phyloP scores from a whole-genome alignment of 2,329 filamentous ascomycete species.

The Ascochyta viciae-villosae region DNA sequence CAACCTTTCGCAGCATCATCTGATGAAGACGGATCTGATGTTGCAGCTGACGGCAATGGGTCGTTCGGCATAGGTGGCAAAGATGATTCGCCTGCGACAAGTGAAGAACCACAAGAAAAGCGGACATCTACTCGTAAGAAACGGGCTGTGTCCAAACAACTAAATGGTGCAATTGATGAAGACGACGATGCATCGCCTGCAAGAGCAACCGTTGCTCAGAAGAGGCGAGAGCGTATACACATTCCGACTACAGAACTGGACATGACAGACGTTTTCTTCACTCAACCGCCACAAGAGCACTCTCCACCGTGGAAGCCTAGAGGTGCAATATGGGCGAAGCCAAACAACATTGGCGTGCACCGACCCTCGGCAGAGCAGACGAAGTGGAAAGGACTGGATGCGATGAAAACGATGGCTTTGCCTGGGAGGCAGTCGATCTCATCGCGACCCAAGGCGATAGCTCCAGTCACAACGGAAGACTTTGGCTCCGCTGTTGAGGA shows the following conservation, averaged over 20 bases:
- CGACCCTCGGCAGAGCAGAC: slow-evolving; percentile 24
- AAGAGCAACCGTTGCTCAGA: slow-evolving; percentile 36
- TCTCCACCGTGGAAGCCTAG: slow-evolving; percentile 55
- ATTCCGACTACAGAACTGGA: slow-evolving; percentile 50
- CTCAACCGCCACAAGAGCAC: slow-evolving; percentile 52
- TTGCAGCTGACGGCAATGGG: slow-evolving; percentile 15
- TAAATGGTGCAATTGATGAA: slow-evolving; percentile 14
- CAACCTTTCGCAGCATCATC: slow-evolving; percentile 34
- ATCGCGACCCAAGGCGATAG: slow-evolving; percentile 31
- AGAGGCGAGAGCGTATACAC: slow-evolving; percentile 54
- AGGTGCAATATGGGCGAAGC: slow-evolving; percentile 58
- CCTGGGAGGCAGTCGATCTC: slow-evolving; percentile 36
- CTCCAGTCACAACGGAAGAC: slow-evolving; percentile 16
- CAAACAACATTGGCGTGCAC: slow-evolving; percentile 37
- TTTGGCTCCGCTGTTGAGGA: slow-evolving; percentile 21
- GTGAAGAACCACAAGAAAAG: slow-evolving; percentile 11
- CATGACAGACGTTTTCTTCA: slow-evolving; percentile 52
- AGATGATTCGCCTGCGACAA: slow-evolving; percentile 16
- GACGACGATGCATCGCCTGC: slow-evolving; percentile 26
- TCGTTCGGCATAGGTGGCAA: slow-evolving; percentile 16
- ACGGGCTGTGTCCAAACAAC: slow-evolving; percentile 15
- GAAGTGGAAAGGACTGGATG: slow-evolving; percentile 23
- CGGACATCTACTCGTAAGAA: slow-evolving; percentile 24
- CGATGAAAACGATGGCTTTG: slow-evolving; percentile 35
- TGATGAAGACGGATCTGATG: slow-evolving; percentile 31